A percentile compares a stretch with the other conserved stretches of the same genome.
Evolutionary conservation across 805 yeast species (phyloP).

Genomic region (Wickerhamiella kurtzmanii): DNA sequence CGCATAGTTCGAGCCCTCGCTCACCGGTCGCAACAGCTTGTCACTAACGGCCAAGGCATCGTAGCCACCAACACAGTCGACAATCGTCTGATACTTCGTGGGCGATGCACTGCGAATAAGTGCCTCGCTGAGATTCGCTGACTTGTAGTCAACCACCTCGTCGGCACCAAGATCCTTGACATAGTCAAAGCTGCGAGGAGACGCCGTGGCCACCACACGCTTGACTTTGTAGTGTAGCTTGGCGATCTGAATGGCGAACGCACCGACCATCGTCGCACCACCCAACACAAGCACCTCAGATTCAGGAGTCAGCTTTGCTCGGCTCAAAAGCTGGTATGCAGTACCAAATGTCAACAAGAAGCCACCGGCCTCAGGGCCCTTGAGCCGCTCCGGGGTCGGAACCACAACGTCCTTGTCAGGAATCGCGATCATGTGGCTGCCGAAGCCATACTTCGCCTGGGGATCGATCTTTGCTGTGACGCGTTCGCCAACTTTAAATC

Average conservation of each 20-base stretch:
- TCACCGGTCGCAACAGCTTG: constrained; percentile 33
- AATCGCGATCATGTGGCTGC: constrained; percentile 35
- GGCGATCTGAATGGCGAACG: constrained; percentile 42
- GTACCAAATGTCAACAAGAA: constrained; percentile 54
- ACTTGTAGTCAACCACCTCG: constrained; percentile 28
- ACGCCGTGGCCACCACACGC: constrained; percentile 44
- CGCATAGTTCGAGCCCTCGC: constrained; percentile 36
- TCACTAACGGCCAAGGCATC: constrained; percentile 35
- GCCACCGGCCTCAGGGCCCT: constrained; percentile 47
- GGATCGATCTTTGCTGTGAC: constrained; percentile 45
- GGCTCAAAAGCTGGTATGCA: constrained; percentile 34
- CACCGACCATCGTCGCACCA: constrained; percentile 64
- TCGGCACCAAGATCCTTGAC: constrained; percentile 42
- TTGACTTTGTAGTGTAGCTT: constrained; percentile 36
- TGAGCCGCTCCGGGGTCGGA: constrained; percentile 35
- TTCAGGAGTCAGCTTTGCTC: constrained; percentile 7
- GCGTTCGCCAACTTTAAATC: constrained; percentile 42
- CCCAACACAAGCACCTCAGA: constrained; percentile 49
- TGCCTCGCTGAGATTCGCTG: constrained; percentile 4
- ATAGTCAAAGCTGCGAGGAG: constrained; percentile 33
- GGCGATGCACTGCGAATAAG: constrained; percentile 1
- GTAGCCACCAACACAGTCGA: constrained; percentile 53
- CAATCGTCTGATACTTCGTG: constrained; percentile 38
- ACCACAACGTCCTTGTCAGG: constrained; percentile 36
- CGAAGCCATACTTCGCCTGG: constrained; percentile 11